Percentiles rank a stretch among this genome's conserved stretches.
Conservation (phyloP, 2,329 filamentous ascomycete species). For the Curvularia sp. region DNA sequence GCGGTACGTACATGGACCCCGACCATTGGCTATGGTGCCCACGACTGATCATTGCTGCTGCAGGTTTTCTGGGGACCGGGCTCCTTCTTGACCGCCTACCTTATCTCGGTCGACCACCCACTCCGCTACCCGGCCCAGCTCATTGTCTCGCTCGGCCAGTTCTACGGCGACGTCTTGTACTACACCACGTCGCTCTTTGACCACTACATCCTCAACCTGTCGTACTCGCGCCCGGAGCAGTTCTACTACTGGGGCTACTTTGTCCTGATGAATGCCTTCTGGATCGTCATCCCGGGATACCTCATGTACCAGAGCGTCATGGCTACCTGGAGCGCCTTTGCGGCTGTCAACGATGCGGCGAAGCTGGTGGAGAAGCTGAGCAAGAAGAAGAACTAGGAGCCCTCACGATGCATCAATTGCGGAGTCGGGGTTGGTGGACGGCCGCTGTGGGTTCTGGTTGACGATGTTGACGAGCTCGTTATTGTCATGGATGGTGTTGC, state of each 20-base stretch:
- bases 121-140: constrained; percentile 66
- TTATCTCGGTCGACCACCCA: constrained; percentile 62
- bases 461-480: not conserved
- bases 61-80: constrained; percentile 68
- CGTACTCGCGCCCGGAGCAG: constrained; percentile 67
- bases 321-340: constrained; percentile 45
- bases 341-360: constrained; percentile 46
- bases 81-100: constrained; percentile 63
- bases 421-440: not conserved
- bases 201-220: constrained; percentile 60
- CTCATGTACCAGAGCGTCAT: constrained; percentile 46
- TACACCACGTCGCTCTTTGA: constrained; percentile 70
- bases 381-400: constrained; percentile 41
- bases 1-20: constrained; percentile 61
- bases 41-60: constrained; percentile 7
- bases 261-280: constrained; percentile 70
- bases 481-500: not conserved
- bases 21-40: not conserved
- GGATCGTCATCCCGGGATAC: constrained; percentile 65
- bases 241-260: constrained; percentile 73
- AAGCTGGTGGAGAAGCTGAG: constrained; percentile 38
- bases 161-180: constrained; percentile 70
- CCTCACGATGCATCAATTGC: not conserved
- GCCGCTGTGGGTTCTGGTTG: not conserved
- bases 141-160: constrained; percentile 67